Evolutionary conservation across 768 basidiomycete species (phyloP).

Genomic region (Roridomyces roridus): DNA sequence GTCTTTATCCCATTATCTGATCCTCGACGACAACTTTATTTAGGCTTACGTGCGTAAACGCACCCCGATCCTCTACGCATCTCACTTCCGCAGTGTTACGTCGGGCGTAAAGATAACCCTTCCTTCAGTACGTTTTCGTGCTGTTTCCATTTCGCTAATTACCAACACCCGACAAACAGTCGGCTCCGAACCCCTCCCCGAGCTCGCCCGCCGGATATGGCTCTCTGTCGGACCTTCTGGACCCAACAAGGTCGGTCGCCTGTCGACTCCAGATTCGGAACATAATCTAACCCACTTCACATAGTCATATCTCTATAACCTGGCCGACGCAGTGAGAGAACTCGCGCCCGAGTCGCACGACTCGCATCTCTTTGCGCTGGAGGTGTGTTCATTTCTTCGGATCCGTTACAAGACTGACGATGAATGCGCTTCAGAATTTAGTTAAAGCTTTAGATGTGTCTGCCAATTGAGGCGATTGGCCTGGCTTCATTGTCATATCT

Average conservation of each 20-base stretch:
- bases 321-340: slow-evolving; percentile 73
- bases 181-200: slow-evolving; percentile 79
- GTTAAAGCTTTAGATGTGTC: slow-evolving; percentile 5
- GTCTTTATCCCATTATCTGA: slow-evolving; percentile 25
- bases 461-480: not conserved
- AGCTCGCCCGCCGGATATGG: slow-evolving; percentile 74
- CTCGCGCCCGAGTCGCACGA: slow-evolving; percentile 80
- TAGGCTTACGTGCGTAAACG: slow-evolving; percentile 57
- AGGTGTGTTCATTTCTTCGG: slow-evolving; percentile 50
- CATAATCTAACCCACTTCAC: not conserved
- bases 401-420: not conserved
- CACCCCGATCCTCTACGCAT: not conserved
- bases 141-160: not conserved
- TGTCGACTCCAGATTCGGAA: not conserved
- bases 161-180: slow-evolving; percentile 57
- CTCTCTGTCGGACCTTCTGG: slow-evolving; percentile 86
- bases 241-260: slow-evolving; percentile 74
- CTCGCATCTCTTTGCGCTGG: slow-evolving; percentile 77
- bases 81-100: slow-evolving; percentile 67
- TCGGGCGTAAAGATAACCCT: slow-evolving; percentile 86
- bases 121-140: slow-evolving; percentile 71
- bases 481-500: no score
- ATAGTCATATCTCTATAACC: slow-evolving; percentile 87
- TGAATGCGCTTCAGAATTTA: not conserved
- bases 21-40: not conserved